Conservation (phyloP, 2,329 filamentous ascomycete species). For the Epichloe baconii region DNA sequence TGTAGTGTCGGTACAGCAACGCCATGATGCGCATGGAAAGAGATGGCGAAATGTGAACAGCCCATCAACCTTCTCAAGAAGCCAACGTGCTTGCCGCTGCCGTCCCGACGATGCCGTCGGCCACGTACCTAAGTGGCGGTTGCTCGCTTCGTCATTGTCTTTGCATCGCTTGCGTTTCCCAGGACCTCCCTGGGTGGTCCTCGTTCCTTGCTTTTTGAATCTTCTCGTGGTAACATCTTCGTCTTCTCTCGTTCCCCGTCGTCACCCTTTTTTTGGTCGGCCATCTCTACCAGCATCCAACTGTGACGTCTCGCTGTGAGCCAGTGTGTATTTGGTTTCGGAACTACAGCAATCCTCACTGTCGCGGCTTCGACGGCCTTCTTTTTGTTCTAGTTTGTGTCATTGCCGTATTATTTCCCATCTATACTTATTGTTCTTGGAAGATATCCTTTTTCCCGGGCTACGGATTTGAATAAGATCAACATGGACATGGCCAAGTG, state of each 20-base stretch:
- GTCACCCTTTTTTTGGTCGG: conserved; percentile 5
- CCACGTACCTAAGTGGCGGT: background rate
- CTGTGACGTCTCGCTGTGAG: conserved; percentile 4
- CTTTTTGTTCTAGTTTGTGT: conserved; percentile 6
- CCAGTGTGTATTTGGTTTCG: conserved; percentile 2
- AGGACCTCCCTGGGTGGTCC: background rate
- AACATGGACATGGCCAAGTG: conserved; percentile 18
- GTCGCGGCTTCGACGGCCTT: conserved; percentile 6
- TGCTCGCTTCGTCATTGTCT: conserved; percentile 1
- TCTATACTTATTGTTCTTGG: conserved; percentile 5
- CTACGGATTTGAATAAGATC: background rate
- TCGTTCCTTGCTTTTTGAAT: background rate
- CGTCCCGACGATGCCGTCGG: background rate
- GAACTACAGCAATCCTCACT: conserved; percentile 2
- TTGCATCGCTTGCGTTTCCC: background rate
- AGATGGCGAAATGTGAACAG: background rate
- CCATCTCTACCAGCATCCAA: conserved; percentile 7
- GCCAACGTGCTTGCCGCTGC: conserved; percentile 1
- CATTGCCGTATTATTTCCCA: conserved; percentile 2
- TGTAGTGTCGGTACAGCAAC: background rate
- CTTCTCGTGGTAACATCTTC: background rate
- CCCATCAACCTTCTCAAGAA: background rate
- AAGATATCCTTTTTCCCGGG: background rate
- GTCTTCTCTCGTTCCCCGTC: conserved; percentile 4
- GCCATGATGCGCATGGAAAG: background rate